Base-by-base conservation (phyloP, 148 eudicot species). In the Fagopyrum homotropicum region DNA sequence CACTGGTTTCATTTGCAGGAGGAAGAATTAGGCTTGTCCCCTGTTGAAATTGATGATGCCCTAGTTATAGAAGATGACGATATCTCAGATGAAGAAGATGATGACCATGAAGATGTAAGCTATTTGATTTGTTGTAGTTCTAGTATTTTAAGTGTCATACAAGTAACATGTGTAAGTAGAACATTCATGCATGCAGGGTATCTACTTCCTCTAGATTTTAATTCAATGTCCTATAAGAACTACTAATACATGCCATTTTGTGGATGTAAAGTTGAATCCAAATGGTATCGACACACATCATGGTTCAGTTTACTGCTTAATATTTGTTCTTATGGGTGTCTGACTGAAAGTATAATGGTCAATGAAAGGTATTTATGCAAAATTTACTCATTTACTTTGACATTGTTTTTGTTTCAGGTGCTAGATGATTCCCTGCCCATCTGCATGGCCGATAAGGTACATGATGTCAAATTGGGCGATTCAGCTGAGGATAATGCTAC, bases 11-110 rank as follows among this genome's bases (percentile, higher is more conserved):
- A 30, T 54, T 76, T 82, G 81, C 77, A 96, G 99, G 99, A 96
- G 79, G 97, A 96, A 70, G 99, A 96, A 75, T 63, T 90, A 76
- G 99, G 90, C 63, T 83, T 90, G 79, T 86, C 99, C 59, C 98
- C 88, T 69, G 91, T 88, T 17, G 99, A 92, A 78, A 87, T 92
- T 72, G 98, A 95, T 75, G 99, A 96, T 75, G 89, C 91, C 6
- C 81, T 92, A 84, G 91, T 92, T 77, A 92, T 96, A 75, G 99
- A 96, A 80, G 96, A 95, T 83, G 97, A 96, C 45, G 94, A 92
- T 75, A 82, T 89, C 66, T 92, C 98, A 0, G 99, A 92, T 73
- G 99, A 92, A 48, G 93, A 91, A 54, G 98, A 94, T 40, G 99
- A 91, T 63, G 98, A 90, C 77, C 88, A 89, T 57, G 98, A 92